These are phyloP conservation scores for Trichomonascus vanleenenianus DNA, from an alignment of 805 yeast genomes.

Conservation along the genomic window DNA sequence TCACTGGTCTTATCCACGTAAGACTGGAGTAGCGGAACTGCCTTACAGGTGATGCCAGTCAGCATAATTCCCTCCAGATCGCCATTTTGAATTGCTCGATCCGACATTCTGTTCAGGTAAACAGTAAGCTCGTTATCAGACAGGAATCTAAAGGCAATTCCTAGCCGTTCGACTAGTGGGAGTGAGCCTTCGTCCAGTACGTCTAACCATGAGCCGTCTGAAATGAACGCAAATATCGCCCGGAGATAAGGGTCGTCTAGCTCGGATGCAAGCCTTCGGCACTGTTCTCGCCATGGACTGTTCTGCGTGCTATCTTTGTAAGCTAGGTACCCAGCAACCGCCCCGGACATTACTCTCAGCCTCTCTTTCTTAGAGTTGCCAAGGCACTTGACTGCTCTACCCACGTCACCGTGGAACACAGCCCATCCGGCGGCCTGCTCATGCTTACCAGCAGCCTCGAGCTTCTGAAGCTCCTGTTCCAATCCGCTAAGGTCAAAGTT, in stretches of 20 bases:
- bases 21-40: constrained; percentile 72
- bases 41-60: constrained; percentile 86
- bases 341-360: constrained; percentile 77
- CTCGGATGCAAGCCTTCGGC: constrained; percentile 81
- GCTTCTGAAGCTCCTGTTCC: constrained; percentile 53
- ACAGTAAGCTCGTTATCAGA: constrained; percentile 67
- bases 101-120: constrained; percentile 63
- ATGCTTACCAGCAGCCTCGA: constrained; percentile 51
- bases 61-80: constrained; percentile 85
- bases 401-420: constrained; percentile 83
- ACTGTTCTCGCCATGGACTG: constrained; percentile 88
- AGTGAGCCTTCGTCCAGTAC: constrained; percentile 83
- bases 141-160: constrained; percentile 81
- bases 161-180: constrained; percentile 80
- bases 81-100: constrained; percentile 65
- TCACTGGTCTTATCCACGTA: constrained; percentile 86
- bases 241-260: constrained; percentile 82
- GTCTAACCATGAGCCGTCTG: constrained; percentile 95
- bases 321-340: constrained; percentile 82
- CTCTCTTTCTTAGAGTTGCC: constrained; percentile 65
- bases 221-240: constrained; percentile 87
- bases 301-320: constrained; percentile 48
- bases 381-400: constrained; percentile 70
- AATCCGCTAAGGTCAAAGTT: constrained; percentile 68
- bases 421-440: constrained; percentile 99